Evolutionary conservation across 768 basidiomycete species (phyloP).

Genomic region (Panellus pusillus): DNA sequence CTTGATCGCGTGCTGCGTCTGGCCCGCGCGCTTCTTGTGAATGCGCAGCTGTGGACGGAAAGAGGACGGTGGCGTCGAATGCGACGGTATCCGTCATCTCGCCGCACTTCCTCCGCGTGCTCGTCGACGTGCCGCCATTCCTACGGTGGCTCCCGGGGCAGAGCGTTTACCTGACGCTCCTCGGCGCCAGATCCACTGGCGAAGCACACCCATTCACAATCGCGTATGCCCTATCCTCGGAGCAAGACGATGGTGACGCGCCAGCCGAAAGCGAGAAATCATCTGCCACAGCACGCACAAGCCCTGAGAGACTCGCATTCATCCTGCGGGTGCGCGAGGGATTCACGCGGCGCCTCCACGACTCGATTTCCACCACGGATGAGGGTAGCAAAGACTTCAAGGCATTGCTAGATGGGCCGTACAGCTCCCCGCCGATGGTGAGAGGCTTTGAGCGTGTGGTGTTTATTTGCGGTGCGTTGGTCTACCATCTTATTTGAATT

Average conservation of each 20-base stretch:
- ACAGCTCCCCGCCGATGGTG: slow-evolving; percentile 38
- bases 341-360: slow-evolving; percentile 44
- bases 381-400: slow-evolving; percentile 1
- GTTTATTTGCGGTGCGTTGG: slow-evolving; percentile 40
- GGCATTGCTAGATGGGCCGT: slow-evolving; percentile 36
- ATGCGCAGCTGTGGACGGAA: slow-evolving; percentile 33
- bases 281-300: neutral
- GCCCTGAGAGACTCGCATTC: slow-evolving; percentile 39
- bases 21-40: slow-evolving; percentile 30
- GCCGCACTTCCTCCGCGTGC: slow-evolving; percentile 39
- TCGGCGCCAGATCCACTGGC: slow-evolving; percentile 32
- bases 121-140: slow-evolving; percentile 30
- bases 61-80: slow-evolving; percentile 13
- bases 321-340: slow-evolving; percentile 50
- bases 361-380: neutral
- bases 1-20: slow-evolving; percentile 42
- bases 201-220: slow-evolving; percentile 54
- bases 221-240: neutral
- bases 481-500: neutral
- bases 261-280: neutral
- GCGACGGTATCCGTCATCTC: slow-evolving; percentile 34
- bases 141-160: slow-evolving; percentile 42
- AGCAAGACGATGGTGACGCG: neutral
- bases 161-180: slow-evolving; percentile 42
- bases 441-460: slow-evolving; percentile 39